phyloP scores from a whole-genome alignment of 495 filamentous ascomycete species.

The Penicillium maclennaniae region DNA sequence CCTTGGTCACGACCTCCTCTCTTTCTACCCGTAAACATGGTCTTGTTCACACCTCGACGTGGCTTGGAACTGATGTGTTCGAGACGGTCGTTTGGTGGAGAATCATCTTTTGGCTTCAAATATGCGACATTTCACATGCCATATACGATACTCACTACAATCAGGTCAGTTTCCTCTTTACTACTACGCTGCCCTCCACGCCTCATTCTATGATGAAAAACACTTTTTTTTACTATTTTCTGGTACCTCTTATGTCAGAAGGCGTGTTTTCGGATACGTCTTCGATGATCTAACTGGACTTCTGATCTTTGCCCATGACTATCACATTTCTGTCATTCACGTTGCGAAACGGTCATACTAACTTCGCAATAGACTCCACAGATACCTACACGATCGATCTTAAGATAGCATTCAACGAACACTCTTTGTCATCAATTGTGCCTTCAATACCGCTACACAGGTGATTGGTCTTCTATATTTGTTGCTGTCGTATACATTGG shows the following conservation, averaged over 20 bases:
- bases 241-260: slow-evolving; percentile 65
- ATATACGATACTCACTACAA: background rate
- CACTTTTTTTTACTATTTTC: slow-evolving; percentile 47
- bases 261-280: slow-evolving; percentile 36
- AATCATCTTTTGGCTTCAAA: background rate
- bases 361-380: slow-evolving; percentile 12
- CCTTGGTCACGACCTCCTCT: slow-evolving; percentile 2
- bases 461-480: background rate
- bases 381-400: background rate
- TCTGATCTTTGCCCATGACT: slow-evolving; percentile 42
- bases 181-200: background rate
- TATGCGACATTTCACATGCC: background rate
- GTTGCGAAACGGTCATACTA: slow-evolving; percentile 21
- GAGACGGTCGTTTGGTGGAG: background rate
- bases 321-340: slow-evolving; percentile 3
- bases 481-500: background rate
- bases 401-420: background rate
- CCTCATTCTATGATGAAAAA: slow-evolving; percentile 44
- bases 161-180: slow-evolving; percentile 32
- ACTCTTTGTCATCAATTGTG: background rate
- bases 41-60: background rate
- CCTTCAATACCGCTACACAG: background rate
- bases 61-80: slow-evolving; percentile 7
- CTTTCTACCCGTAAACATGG: background rate
- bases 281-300: slow-evolving; percentile 62